A percentile compares a stretch with the other conserved stretches of the same genome.
Evolutionary conservation across 179 eudicot species (phyloP).

Genomic region (Drosera spatulata): DNA sequence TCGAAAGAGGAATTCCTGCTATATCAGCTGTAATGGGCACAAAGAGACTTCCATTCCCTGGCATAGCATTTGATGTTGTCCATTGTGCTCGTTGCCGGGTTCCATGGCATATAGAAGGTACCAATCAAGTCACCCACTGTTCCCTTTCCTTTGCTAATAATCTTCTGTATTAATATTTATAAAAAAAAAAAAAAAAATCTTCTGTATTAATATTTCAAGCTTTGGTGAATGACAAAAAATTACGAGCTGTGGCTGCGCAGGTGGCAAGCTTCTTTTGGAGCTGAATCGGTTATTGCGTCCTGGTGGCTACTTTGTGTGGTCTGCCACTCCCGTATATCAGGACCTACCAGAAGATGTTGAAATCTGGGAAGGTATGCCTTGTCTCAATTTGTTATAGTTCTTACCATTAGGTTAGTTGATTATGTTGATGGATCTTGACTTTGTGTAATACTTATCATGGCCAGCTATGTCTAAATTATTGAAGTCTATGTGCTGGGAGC

Average conservation of each 20-base stretch:
- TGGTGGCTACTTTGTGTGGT: constrained; percentile 72
- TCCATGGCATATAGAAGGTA: constrained; percentile 79
- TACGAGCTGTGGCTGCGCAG: constrained; percentile 17
- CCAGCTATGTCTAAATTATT: constrained; percentile 55
- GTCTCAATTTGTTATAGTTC: constrained; percentile 4
- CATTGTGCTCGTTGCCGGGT: constrained; percentile 82
- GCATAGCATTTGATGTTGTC: constrained; percentile 48
- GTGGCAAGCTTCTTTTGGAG: constrained; percentile 66
- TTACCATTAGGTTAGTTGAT: constrained; percentile 2
- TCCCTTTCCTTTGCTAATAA: neutral
- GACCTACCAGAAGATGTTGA: constrained; percentile 36
- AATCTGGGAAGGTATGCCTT: constrained; percentile 48
- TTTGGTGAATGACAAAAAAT: neutral
- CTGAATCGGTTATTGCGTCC: constrained; percentile 62
- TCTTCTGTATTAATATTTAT: too few relatives aligned
- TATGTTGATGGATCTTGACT: constrained; percentile 4
- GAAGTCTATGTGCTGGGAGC: constrained; percentile 57
- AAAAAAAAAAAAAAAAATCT: too few relatives aligned
- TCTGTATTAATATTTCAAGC: too few relatives aligned
- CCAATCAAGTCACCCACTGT: neutral
- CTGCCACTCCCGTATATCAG: constrained; percentile 66
- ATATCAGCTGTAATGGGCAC: constrained; percentile 71
- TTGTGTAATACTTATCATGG: constrained; percentile 4
- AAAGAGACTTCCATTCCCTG: constrained; percentile 51
- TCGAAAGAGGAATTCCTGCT: constrained; percentile 72